Evolutionary conservation across 345 rosid genomes (phyloP), one percentile per base, ranked within the genome.

Genomic region (Hibiscus tridactylites): DNA sequence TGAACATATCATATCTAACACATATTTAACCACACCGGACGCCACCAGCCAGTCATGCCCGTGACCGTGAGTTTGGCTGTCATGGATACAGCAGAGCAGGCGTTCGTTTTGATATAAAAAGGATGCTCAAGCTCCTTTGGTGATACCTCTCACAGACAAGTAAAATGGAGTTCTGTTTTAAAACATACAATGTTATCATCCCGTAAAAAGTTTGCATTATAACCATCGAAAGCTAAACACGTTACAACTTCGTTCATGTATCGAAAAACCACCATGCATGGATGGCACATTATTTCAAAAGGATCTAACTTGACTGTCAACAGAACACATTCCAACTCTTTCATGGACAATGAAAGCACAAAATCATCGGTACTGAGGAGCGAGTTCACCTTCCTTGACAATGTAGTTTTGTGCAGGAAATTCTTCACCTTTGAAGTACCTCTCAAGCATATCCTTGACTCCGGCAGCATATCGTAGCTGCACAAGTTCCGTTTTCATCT

Each of bases 401-500:
- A 91, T 91, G 83, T 94, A 91, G 73, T 94, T 82, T 54, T 87
- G 85, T 6, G 73, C 68, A 53, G 93, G 95, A 74, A 94, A 94
- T 3, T 90, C 96, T 78, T 91, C 92, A 65, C 97, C 98, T 81
- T 82, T 91, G 80, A 94, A 94, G 84, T 87, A 88, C 78, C 85
- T 88, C 2, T 90, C 92, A 69, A 91, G 88, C 98, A 94, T 94
- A 82, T 94, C 98, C 83, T 91, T 91, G 1, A 78, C 75, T 72
- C 97, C 98, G 8, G 88, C 97, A 52, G 97, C 95, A 72, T 94
- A 94, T 42, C 97, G 86, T 74, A 94, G 21, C 98, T 94, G 81
- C 73, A 72, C 68, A 10, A 44, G 73, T 71, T 61, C 17, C 57
- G 29, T 68, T 44, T 74, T 42, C 26, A 11, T 73, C 50, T 71